Base-by-base conservation (phyloP, 352 stramenopile species). In the Pythium vanterpoolii region DNA sequence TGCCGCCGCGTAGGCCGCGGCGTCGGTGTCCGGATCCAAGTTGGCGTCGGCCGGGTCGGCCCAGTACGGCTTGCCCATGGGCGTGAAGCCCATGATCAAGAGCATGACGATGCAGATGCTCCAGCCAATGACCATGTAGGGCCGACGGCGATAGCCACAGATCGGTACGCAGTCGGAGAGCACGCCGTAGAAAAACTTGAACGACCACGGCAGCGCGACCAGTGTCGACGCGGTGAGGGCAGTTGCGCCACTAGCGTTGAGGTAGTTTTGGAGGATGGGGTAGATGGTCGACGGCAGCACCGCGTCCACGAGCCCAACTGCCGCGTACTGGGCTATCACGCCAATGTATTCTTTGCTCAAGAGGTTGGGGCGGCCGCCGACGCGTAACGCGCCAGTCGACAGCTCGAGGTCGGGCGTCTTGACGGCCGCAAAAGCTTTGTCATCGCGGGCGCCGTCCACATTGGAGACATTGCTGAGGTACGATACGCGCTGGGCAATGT, bases 81-180 rank as follows among this genome's bases (percentile, higher is more conserved):
- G 39, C 9, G 51, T 67, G 46, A 60, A 66, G 9, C 43, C 63
- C 70, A 75, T 74, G 46, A 73, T 27, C 18, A 66, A 33, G 3
- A 76, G 53, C 65, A 73, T 66, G 39, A 57, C 26, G 14, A 73
- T 64, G 21, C 58, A 62, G 28, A 79, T 55, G 27, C 21, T 54
- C 71, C 71, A 79, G 13, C 71, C 71, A 24, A 77, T 34, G 9
- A 75, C 14, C 65, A 79, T 76, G 43, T 70, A 76, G 14, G 68
- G 66, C n/a, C 71, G 71, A 56, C 71, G 68, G 21, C 68, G 68
- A 42, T 71, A 76, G 34, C 71, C 71, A 51, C 56, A 66, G 56
- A 78, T 68, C 6, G 71, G 71, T 1, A 76, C n/a, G 36, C 68
- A 73, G 48, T 77, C 72, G 3, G 72, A 74, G 23, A 79, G 39